A percentile compares a stretch with the other conserved stretches of the same genome.
Conservation (phyloP, 257 asterid genomes). For the Cordia subcordata region DNA sequence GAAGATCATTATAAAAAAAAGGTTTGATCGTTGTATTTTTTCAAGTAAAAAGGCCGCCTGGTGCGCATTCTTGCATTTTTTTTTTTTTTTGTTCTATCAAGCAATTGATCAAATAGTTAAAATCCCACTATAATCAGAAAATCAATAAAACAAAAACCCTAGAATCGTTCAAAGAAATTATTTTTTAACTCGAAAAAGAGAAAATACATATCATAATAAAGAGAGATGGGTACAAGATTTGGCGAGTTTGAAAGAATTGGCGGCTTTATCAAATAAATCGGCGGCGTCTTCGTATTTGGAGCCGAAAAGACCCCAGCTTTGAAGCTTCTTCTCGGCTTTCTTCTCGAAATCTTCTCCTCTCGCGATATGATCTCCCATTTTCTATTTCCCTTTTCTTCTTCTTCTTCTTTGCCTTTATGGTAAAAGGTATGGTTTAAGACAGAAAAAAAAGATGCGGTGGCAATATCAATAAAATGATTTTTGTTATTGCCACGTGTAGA, state of each 20-base stretch:
- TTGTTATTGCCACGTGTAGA: neutral
- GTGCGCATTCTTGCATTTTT: too few relatives aligned
- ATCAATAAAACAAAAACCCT: neutral
- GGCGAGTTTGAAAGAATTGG: slow-evolving; percentile 78
- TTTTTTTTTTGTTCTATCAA: neutral
- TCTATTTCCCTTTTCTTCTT: neutral
- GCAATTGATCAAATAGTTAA: neutral
- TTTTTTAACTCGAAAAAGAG: neutral
- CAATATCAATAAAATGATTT: neutral
- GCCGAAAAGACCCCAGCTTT: slow-evolving; percentile 74
- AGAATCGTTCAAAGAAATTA: neutral
- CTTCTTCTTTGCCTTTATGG: neutral
- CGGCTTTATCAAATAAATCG: slow-evolving; percentile 82
- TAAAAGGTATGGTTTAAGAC: too few relatives aligned
- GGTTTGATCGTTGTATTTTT: neutral
- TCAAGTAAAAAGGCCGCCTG: too few relatives aligned
- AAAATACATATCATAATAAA: neutral
- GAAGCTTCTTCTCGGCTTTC: slow-evolving; percentile 86
- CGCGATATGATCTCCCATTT: slow-evolving; percentile 75
- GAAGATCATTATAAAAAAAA: too few relatives aligned
- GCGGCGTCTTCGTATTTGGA: slow-evolving; percentile 90
- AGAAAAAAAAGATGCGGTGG: neutral
- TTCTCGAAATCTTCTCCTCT: slow-evolving; percentile 70
- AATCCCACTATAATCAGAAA: neutral
- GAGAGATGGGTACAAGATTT: slow-evolving; percentile 57